phyloP scores from a whole-genome alignment of 140 eudicot species.

The Bidens hawaiensis region DNA sequence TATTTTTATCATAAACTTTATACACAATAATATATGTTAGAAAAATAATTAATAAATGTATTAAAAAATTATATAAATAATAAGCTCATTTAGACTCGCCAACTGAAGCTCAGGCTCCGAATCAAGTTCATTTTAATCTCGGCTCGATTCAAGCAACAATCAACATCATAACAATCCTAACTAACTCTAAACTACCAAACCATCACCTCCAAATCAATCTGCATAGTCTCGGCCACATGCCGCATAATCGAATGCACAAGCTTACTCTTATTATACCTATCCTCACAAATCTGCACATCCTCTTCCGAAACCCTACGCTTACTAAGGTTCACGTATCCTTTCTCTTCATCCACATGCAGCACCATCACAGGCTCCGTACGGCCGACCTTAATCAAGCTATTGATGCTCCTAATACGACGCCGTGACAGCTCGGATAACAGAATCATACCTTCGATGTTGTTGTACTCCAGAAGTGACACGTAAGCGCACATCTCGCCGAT shows the following conservation, averaged over 20 bases:
- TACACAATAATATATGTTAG: no score
- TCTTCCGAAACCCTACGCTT: slow-evolving; percentile 88
- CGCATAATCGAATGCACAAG: slow-evolving; percentile 97
- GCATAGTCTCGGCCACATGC: slow-evolving; percentile 86
- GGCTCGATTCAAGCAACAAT: background rate
- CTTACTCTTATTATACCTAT: slow-evolving; percentile 28
- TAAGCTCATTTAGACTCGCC: no score
- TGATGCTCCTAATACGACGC: slow-evolving; percentile 87
- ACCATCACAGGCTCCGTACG: slow-evolving; percentile 95
- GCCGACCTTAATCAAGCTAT: slow-evolving; percentile 82
- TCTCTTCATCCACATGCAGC: slow-evolving; percentile 81
- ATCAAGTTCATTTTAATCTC: no score
- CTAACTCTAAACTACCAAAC: background rate
- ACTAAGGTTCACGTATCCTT: slow-evolving; percentile 83
- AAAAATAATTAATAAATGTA: no score
- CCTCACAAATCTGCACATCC: slow-evolving; percentile 11
- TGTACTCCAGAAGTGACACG: slow-evolving; percentile 83
- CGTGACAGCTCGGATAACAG: slow-evolving; percentile 80
- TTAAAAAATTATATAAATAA: no score
- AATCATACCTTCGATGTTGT: slow-evolving; percentile 94
- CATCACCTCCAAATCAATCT: slow-evolving; percentile 71
- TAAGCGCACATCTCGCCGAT: slow-evolving; percentile 94
- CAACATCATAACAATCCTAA: no score
- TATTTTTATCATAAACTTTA: no score
- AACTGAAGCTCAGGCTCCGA: no score